Evolutionary conservation across 2,329 filamentous ascomycete genomes (phyloP).

Genomic region (Penicillium aurantiogriseum): DNA sequence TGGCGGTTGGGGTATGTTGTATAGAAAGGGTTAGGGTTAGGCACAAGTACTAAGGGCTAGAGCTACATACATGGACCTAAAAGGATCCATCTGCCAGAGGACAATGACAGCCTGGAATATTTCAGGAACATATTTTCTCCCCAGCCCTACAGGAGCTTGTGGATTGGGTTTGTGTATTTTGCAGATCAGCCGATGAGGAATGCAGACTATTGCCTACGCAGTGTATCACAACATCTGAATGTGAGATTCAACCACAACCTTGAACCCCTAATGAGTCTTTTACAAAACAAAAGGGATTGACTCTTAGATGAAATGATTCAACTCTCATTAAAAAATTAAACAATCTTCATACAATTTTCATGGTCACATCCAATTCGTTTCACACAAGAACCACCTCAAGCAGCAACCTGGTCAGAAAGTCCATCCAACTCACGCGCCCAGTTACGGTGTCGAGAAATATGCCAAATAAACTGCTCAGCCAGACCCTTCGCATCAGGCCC

Average conservation of each 20-base stretch:
- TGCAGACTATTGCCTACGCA: background rate
- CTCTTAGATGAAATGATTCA: background rate
- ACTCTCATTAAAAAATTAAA: background rate
- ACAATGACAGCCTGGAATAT: background rate
- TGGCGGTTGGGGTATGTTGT: background rate
- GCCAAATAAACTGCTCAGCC: conserved; percentile 66
- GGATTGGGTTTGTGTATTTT: background rate
- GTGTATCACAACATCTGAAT: background rate
- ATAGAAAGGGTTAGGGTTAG: background rate
- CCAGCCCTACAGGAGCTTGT: conserved; percentile 1
- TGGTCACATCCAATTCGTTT: background rate
- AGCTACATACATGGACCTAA: background rate
- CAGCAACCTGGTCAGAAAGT: conserved; percentile 65
- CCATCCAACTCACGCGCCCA: conserved; percentile 75
- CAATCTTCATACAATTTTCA: background rate
- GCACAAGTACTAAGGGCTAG: background rate
- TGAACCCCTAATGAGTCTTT: background rate
- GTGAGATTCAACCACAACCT: background rate
- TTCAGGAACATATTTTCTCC: background rate
- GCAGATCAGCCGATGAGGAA: conserved; percentile 4
- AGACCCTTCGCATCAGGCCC: conserved; percentile 66
- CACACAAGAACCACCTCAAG: conserved; percentile 46
- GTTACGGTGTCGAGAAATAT: conserved; percentile 70
- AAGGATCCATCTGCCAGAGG: background rate
- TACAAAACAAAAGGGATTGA: background rate